Evolutionary conservation across 2,329 filamentous ascomycete species (phyloP), one percentile per base, ranked within the genome.

Genomic region (Pseudogymnoascus sp.): DNA sequence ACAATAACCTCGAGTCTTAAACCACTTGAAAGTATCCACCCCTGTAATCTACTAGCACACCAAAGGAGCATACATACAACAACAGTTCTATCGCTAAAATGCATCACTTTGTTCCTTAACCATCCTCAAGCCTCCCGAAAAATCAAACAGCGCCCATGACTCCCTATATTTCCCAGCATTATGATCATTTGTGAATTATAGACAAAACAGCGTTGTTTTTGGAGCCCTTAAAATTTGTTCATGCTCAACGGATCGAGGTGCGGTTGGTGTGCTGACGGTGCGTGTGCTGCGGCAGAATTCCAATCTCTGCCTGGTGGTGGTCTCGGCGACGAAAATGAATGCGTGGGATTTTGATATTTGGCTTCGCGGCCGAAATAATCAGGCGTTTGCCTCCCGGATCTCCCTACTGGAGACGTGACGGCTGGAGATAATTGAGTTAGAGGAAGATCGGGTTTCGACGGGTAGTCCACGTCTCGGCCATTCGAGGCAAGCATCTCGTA

Each of bases 401-500:
- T 70, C 14, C 62, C 64, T 23, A n/a, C 64, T 50, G 21, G 61
- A 40, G 44, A 42, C 8, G 31, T 37, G 31, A 31, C 50, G 7
- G 64, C 56, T 16, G 70, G 72, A 11, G 68, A 69, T 16, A 71
- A 38, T 12, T 70, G 70, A 33, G 66, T 69, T n/a, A 69, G 60
- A 8, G 67, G 53, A 23, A 59, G 62, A 38, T 74, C 70, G 25
- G 73, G 67, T 5, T 64, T 67, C 66, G 74, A 73, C 61, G 64
- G 60, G 18, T 65, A 65, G 12, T 44, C 61, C 35, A 70, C 70
- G 78, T 75, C 75, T 72, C 73, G 69, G 71, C 75, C 73, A 68
- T 74, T 71, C 74, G 76, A 71, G 77, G 82, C 84, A 70, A 92
- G 85, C 89, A 92, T 92, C 80, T 92, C 90, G 79, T 92, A 92